Base-by-base conservation (phyloP, 148 eudicot genomes). In the Amaranthus hypochondriacus region DNA sequence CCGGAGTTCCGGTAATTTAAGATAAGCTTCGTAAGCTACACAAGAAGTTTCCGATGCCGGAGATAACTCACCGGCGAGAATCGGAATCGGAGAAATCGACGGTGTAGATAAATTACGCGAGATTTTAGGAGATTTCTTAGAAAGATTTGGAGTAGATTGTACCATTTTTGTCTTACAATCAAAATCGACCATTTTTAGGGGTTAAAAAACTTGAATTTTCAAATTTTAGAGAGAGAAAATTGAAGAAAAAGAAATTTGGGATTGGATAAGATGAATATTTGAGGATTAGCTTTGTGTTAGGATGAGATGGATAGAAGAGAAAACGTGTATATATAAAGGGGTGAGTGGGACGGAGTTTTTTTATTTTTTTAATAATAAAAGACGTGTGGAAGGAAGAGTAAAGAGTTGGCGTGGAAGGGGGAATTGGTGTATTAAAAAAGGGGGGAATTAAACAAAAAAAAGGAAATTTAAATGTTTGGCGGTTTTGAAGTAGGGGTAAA, bases 1-100 rank as follows among this genome's bases (percentile, higher is more conserved):
- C 47, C 74, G 79, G 51, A 92, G 84, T 76, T 92, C 97, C 47
- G 95, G 89, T 1, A 92, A 84, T 5, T 89, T 87, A 13, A 92
- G 69, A 51, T 86, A 92, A 6, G 75, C 69, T 39, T 92, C 97
- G 80, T 89, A 90, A 0, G 94, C 92, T 5, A 69, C 70, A 39
- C 90, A 92, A 0, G 79, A 80, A 9, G 90, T 47, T 0, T 89
- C 92, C 9, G 89, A 77, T 28, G 90, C 84, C 57, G 85, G 84
- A 4, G 88, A 59, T 3, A 85, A 9, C 0, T 87, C 97, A 0
- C 68, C 81, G 50, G 66, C 44, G 0, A 63, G 6, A 3, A 66
- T 9, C 2, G 79, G 69, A 0, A 64, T 42, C n/a, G 79, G 85
- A 1, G 82, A n/a, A 0, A 73, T 63, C 0, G 67, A n/a, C 0